phyloP scores from a whole-genome alignment of 2,329 filamentous ascomycete species.

The Nothophaeocryptopus gaeumannii region DNA sequence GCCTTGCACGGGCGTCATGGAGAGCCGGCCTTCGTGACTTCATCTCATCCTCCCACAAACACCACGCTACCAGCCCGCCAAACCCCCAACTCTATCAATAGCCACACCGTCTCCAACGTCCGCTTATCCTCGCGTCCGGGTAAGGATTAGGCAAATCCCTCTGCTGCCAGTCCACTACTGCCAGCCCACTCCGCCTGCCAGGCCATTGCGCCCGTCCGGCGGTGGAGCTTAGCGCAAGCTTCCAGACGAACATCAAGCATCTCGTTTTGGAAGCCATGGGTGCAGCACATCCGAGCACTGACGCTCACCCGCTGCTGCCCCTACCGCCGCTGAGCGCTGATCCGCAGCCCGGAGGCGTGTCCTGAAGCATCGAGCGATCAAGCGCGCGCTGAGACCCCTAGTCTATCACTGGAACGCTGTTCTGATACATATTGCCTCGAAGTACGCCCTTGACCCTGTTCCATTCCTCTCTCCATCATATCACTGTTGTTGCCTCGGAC shows the following conservation, averaged over 20 bases:
- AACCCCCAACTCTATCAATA: constrained; percentile 25
- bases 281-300: constrained; percentile 23
- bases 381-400: constrained; percentile 23
- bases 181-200: no score
- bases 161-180: constrained; percentile 15
- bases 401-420: constrained; percentile 17
- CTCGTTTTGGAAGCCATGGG: constrained; percentile 27
- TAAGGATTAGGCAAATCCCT: not conserved
- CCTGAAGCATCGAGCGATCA: constrained; percentile 24
- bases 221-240: constrained; percentile 24
- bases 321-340: constrained; percentile 12
- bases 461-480: constrained; percentile 6
- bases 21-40: constrained; percentile 29
- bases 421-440: constrained; percentile 26
- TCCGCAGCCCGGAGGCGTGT: constrained; percentile 23
- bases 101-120: constrained; percentile 19
- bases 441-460: constrained; percentile 12
- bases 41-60: constrained; percentile 23
- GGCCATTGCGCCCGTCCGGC: constrained; percentile 18
- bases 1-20: constrained; percentile 25
- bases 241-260: constrained; percentile 19
- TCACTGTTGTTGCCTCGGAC: constrained; percentile 20
- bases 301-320: constrained; percentile 7
- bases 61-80: constrained; percentile 18
- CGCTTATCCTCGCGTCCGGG: constrained; percentile 17